phyloP scores from a whole-genome alignment of 345 rosid genomes.

The Eucalyptus regnans region DNA sequence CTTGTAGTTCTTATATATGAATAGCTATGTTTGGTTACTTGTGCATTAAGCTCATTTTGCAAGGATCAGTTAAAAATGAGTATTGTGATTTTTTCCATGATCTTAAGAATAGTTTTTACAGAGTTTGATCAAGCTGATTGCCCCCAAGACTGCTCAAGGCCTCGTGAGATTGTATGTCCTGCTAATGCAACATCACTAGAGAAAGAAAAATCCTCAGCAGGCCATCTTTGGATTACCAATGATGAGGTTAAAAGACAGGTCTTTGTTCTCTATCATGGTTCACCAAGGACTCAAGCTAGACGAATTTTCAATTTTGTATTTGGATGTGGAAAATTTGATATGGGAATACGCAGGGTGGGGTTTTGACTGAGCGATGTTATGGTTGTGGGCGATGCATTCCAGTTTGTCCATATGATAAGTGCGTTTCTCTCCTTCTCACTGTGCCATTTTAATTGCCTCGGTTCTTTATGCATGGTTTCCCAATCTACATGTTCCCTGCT shows the following conservation, averaged over 20 bases:
- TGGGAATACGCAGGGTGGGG: conserved; percentile 24
- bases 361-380: conserved; percentile 41
- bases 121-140: conserved; percentile 51
- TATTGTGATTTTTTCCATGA: neutral
- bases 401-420: conserved; percentile 44
- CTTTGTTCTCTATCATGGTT: neutral
- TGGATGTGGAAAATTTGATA: neutral
- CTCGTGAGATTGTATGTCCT: conserved; percentile 43
- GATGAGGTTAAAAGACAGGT: conserved; percentile 4
- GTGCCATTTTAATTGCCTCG: neutral
- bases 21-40: neutral
- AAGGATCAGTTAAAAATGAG: neutral
- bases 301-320: neutral
- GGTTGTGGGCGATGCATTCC: conserved; percentile 62
- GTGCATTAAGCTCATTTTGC: neutral
- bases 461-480: neutral
- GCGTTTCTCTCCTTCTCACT: neutral
- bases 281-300: neutral
- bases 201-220: neutral
- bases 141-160: conserved; percentile 42
- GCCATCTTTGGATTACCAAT: neutral
- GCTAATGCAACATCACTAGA: conserved; percentile 37
- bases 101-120: neutral
- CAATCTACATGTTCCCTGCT: neutral
- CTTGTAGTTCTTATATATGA: neutral